Conservation (phyloP, 495 filamentous ascomycete genomes). For the Neurospora intermedia region DNA sequence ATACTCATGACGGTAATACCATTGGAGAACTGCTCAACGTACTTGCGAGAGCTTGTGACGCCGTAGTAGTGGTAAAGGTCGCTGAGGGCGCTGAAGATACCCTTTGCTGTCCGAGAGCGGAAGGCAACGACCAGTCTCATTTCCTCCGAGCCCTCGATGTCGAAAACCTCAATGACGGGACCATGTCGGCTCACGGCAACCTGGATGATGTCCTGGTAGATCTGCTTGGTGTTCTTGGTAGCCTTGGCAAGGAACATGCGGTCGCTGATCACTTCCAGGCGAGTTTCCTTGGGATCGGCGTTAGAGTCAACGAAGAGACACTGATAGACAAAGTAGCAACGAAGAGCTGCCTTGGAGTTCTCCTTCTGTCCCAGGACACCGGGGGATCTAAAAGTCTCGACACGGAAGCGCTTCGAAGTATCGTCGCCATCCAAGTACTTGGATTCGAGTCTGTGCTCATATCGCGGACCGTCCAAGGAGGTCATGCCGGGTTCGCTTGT, state of each 20-base stretch:
- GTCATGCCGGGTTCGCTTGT: constrained; percentile 82
- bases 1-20: constrained; percentile 93
- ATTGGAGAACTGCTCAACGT: constrained; percentile 98
- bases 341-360: constrained; percentile 61
- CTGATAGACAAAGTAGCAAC: constrained; percentile 98
- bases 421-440: constrained; percentile 79
- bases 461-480: constrained; percentile 64
- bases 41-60: constrained; percentile 90
- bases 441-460: constrained; percentile 86
- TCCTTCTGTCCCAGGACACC: constrained; percentile 46
- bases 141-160: constrained; percentile 81
- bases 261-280: constrained; percentile 84
- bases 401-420: constrained; percentile 60
- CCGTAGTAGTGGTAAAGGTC: constrained; percentile 99
- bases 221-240: constrained; percentile 84
- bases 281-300: constrained; percentile 66
- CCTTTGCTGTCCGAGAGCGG: constrained; percentile 82
- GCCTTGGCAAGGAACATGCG: constrained; percentile 92
- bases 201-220: constrained; percentile 88
- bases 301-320: constrained; percentile 74
- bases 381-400: constrained; percentile 94
- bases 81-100: constrained; percentile 87
- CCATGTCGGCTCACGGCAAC: constrained; percentile 73
- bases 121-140: constrained; percentile 92
- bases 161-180: constrained; percentile 95